A percentile compares a stretch with the other conserved stretches of the same genome.
Conservation (phyloP, 805 yeast species). For the Metschnikowia baotianmanensis region DNA sequence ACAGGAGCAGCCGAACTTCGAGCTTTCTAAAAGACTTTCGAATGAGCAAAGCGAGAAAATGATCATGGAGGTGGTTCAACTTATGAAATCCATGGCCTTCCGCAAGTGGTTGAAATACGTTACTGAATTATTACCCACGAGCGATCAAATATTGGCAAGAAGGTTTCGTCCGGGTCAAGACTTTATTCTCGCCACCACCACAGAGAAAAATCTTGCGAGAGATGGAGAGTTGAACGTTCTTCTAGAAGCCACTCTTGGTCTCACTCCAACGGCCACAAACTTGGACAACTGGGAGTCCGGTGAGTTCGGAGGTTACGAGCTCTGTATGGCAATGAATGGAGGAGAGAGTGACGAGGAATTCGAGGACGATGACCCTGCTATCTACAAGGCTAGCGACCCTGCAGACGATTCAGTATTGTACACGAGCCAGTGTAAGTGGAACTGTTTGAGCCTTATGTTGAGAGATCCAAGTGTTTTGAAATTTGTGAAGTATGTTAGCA, state of each 20-base stretch:
- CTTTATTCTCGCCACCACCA: conserved; percentile 81
- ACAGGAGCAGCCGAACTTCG: conserved; percentile 58
- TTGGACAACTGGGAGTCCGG: conserved; percentile 81
- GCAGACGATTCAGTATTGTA: conserved; percentile 72
- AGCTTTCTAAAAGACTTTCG: conserved; percentile 24
- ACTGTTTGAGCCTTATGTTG: conserved; percentile 69
- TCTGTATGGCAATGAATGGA: conserved; percentile 70
- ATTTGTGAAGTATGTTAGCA: conserved; percentile 88
- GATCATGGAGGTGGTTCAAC: conserved; percentile 52
- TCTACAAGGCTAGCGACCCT: conserved; percentile 56
- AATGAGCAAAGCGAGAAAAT: conserved; percentile 30
- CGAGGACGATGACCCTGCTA: conserved; percentile 77
- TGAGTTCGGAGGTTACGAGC: conserved; percentile 92
- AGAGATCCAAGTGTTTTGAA: conserved; percentile 86
- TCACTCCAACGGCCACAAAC: conserved; percentile 63
- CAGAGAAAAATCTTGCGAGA: conserved; percentile 39
- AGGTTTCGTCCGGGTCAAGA: conserved; percentile 95
- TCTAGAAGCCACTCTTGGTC: conserved; percentile 75
- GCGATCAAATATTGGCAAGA: conserved; percentile 70
- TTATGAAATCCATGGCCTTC: conserved; percentile 62
- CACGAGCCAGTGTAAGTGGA: conserved; percentile 83
- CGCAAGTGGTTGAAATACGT: conserved; percentile 64
- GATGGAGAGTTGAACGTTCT: conserved; percentile 40
- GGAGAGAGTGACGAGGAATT: conserved; percentile 46
- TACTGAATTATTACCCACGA: conserved; percentile 59